These are phyloP conservation scores for Solanum tarapatanum DNA, from an alignment of 257 asterid species.

Conservation along the genomic window DNA sequence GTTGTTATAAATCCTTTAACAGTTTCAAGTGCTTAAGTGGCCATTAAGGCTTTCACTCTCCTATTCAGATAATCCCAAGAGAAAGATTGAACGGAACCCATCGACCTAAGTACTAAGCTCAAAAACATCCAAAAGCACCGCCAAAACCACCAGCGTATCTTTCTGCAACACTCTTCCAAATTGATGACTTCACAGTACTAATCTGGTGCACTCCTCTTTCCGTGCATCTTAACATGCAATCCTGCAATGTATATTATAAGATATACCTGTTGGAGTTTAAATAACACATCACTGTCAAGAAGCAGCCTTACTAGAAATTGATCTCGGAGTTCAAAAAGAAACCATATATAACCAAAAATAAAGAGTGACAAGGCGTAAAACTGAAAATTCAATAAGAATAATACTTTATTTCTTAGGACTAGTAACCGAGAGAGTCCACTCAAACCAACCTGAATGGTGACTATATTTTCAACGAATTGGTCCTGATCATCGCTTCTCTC, in stretches of 20 bases:
- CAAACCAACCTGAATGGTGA: constrained; percentile 58
- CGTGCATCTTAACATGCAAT: neutral
- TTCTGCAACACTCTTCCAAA: neutral
- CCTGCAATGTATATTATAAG: neutral
- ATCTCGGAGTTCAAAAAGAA: neutral
- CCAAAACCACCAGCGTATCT: neutral
- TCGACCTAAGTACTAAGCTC: neutral
- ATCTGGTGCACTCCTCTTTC: neutral
- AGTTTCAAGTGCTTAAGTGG: neutral
- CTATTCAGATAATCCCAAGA: neutral
- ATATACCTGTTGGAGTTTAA: neutral
- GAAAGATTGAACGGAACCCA: neutral
- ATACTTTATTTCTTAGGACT: neutral
- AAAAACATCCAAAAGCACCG: neutral
- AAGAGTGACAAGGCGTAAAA: neutral
- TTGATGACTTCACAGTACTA: neutral
- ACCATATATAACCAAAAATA: neutral
- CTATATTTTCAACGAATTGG: constrained; percentile 45
- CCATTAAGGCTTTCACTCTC: neutral
- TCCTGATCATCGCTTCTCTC: constrained; percentile 42
- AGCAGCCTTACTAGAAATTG: neutral
- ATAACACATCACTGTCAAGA: neutral
- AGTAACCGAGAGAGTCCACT: neutral
- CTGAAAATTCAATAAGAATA: neutral
- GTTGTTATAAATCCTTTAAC: neutral